phyloP scores from a whole-genome alignment of 164 flowering plant species.

The Buxus sempervirens region DNA sequence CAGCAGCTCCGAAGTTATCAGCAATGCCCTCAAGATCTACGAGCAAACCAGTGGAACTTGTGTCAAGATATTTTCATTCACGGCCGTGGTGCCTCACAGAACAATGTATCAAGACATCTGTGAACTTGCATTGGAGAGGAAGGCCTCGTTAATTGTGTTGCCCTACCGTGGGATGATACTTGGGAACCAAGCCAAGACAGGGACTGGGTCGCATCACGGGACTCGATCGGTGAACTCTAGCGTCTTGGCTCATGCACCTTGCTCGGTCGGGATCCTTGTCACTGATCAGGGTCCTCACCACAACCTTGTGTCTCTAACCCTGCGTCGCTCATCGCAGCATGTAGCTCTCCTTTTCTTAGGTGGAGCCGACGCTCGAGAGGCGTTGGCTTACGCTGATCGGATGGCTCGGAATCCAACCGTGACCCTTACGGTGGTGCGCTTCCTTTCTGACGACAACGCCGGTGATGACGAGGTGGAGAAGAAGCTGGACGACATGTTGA shows the following conservation, averaged over 20 bases:
- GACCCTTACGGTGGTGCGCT: conserved; percentile 41
- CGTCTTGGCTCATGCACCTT: conserved; percentile 48
- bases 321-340: neutral
- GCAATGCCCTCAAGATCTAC: conserved; percentile 39
- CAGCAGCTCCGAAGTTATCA: conserved; percentile 19
- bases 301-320: neutral
- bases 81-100: conserved; percentile 32
- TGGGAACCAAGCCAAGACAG: conserved; percentile 8
- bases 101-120: conserved; percentile 77
- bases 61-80: conserved; percentile 36
- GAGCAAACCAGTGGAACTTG: conserved; percentile 19
- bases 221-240: conserved; percentile 20
- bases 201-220: neutral
- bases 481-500: conserved; percentile 60
- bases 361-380: conserved; percentile 70
- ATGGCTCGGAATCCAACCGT: conserved; percentile 40
- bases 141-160: conserved; percentile 42
- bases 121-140: conserved; percentile 39
- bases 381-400: conserved; percentile 48
- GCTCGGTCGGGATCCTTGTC: conserved; percentile 61
- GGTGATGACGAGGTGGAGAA: conserved; percentile 50
- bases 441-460: conserved; percentile 25
- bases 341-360: conserved; percentile 57
- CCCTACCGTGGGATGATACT: conserved; percentile 34
- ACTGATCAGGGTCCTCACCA: conserved; percentile 29